These are phyloP conservation scores for Xerocomus brunneocitrinus DNA, from an alignment of 768 basidiomycete genomes.

Conservation along the genomic window DNA sequence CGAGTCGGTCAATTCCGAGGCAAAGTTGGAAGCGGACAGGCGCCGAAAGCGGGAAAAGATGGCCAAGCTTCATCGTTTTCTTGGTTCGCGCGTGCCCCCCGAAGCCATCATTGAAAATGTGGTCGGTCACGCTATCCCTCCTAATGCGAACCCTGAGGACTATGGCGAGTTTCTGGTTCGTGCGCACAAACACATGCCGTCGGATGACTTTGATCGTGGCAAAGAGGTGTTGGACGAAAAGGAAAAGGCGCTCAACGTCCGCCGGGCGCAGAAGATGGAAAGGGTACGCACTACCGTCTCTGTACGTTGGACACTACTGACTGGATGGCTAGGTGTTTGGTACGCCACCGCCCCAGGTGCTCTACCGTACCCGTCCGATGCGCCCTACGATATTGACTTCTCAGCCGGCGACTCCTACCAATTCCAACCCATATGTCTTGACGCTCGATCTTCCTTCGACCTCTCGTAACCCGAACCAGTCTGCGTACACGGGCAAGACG, in stretches of 20 bases:
- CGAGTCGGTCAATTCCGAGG: slow-evolving; percentile 47
- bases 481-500: slow-evolving; percentile 47
- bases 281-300: slow-evolving; percentile 44
- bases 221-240: slow-evolving; percentile 66
- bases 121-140: slow-evolving; percentile 29
- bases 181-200: slow-evolving; percentile 44
- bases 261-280: slow-evolving; percentile 83
- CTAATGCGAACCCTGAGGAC: slow-evolving; percentile 28
- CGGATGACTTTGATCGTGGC: slow-evolving; percentile 54
- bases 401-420: slow-evolving; percentile 21
- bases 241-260: slow-evolving; percentile 78
- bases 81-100: slow-evolving; percentile 75
- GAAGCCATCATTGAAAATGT: slow-evolving; percentile 57
- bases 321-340: slow-evolving; percentile 62
- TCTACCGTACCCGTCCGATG: slow-evolving; percentile 65
- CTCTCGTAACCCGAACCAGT: slow-evolving; percentile 43
- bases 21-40: slow-evolving; percentile 56
- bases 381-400: slow-evolving; percentile 33
- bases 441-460: slow-evolving; percentile 17
- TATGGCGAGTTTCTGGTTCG: slow-evolving; percentile 38
- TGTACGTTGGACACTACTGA: neutral
- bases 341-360: slow-evolving; percentile 68
- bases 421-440: slow-evolving; percentile 16
- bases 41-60: slow-evolving; percentile 70
- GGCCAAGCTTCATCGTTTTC: slow-evolving; percentile 78